A percentile compares a stretch with the other conserved stretches of the same genome.
Conservation (phyloP, 495 filamentous ascomycete species). For the Lophium mytilinum region DNA sequence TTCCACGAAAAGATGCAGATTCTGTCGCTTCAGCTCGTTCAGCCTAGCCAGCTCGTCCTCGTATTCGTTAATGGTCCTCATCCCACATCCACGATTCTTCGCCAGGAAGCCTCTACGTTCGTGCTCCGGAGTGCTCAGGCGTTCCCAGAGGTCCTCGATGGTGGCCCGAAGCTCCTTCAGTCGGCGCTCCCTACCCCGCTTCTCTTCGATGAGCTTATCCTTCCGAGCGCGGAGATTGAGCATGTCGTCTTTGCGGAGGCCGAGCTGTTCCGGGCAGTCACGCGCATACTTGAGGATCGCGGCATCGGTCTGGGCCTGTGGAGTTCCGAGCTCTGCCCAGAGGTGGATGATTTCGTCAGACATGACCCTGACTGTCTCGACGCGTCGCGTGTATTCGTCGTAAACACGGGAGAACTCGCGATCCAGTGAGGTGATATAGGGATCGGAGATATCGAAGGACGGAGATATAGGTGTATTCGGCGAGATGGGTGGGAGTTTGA, state of each 20-base stretch:
- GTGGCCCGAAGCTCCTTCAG: slow-evolving; percentile 64
- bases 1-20: slow-evolving; percentile 90
- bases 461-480: slow-evolving; percentile 66
- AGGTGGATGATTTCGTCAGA: slow-evolving; percentile 83
- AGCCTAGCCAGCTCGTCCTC: slow-evolving; percentile 80
- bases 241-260: slow-evolving; percentile 80
- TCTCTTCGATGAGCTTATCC: slow-evolving; percentile 88
- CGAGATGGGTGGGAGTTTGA: slow-evolving; percentile 72
- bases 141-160: slow-evolving; percentile 82
- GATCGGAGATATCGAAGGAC: slow-evolving; percentile 77
- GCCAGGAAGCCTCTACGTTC: slow-evolving; percentile 77
- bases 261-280: slow-evolving; percentile 85
- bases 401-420: slow-evolving; percentile 88
- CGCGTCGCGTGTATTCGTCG: slow-evolving; percentile 81
- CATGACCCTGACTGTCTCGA: slow-evolving; percentile 62
- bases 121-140: slow-evolving; percentile 69
- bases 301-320: slow-evolving; percentile 83
- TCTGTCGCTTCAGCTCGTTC: slow-evolving; percentile 88
- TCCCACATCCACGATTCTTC: slow-evolving; percentile 66
- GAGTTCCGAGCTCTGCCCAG: slow-evolving; percentile 90
- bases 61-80: slow-evolving; percentile 85
- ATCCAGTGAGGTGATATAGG: slow-evolving; percentile 82
- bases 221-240: slow-evolving; percentile 59
- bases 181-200: slow-evolving; percentile 72
- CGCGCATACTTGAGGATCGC: slow-evolving; percentile 81